These are phyloP conservation scores for Chytridium lagenaria DNA, from an alignment of 371 early-diverging fungal genomes.

Conservation along the genomic window DNA sequence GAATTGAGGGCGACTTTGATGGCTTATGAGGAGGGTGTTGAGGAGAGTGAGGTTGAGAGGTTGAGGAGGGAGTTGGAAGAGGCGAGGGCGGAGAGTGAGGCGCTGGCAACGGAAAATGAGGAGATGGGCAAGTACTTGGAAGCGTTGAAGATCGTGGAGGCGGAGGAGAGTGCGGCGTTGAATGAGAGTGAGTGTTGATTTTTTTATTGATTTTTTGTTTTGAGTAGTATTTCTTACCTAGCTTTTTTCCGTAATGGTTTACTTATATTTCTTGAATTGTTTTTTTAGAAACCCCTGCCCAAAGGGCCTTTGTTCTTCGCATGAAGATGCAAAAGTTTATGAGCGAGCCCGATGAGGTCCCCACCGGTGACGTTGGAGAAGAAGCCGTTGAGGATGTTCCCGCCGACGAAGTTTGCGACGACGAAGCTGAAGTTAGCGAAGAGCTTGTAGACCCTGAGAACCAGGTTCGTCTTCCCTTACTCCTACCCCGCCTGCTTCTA, in stretches of 20 bases:
- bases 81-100: slow-evolving; percentile 3
- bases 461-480: not conserved
- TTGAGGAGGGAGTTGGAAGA: not conserved
- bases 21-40: not conserved
- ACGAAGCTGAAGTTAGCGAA: slow-evolving; percentile 14
- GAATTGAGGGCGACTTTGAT: not conserved
- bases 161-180: not conserved
- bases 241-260: not conserved
- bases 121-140: slow-evolving; percentile 6
- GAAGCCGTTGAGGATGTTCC: slow-evolving; percentile 8
- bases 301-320: slow-evolving; percentile 10
- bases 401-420: slow-evolving; percentile 11
- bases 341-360: slow-evolving; percentile 17
- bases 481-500: not conserved
- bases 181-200: not conserved
- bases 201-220: slow-evolving; percentile 1
- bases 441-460: not conserved
- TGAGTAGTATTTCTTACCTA: not conserved
- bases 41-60: not conserved
- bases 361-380: slow-evolving; percentile 1
- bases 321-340: slow-evolving; percentile 8
- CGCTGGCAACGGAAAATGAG: not conserved
- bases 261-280: slow-evolving; percentile 2
- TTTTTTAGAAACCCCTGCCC: slow-evolving; percentile 14
- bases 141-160: not conserved